Base-by-base conservation (phyloP, 2,329 filamentous ascomycete species). In the Neonectria neomacrospora region DNA sequence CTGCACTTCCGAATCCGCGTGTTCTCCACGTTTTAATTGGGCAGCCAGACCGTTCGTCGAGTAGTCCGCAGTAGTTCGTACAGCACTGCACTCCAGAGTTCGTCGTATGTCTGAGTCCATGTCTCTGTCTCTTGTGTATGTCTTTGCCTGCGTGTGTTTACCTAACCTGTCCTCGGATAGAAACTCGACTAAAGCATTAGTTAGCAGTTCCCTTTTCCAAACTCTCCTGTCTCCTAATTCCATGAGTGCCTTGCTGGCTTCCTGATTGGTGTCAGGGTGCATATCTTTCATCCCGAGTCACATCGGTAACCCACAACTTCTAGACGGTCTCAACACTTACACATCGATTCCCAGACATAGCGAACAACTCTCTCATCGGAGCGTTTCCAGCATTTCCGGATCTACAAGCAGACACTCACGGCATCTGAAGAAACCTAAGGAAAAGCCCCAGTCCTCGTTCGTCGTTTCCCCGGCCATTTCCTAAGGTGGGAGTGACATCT, bases 281-380 rank as follows among this genome's bases (percentile, higher is more conserved):
- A 63, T 57, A 32, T 28, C 54, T 41, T 62, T 54, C 39, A 30
- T 56, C 37, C 34, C 28, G n/a, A 37, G 18, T 34, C 5, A 18
- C 34, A 54, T 55, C 32, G 42, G 30, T 20, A 45, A 30, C n/a
- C 11, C 60, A 18, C 34, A 26, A 11, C 18, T 22, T 4, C 18
- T 45, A 28, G 50, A 20, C 54, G 54, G 53, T 53, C 26, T 14
- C 39, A 63, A 52, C n/a, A n/a, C n/a, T n/a, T 58, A 28, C 45
- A 18, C 55, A 44, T 12, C 37, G 14, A 32, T 10, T 23, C 30
- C 44, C 6, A 32, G 12, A 34, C 18, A 11, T 26, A 20, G 30
- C 42, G 6, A 30, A 32, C 22, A 47, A 30, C 30, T 30, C 22
- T 47, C 30, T 45, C 11, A 34, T 59, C 48, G 41, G 48, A 28